Base-by-base conservation (phyloP, 2,329 filamentous ascomycete species). In the Colletotrichum noveboracense region DNA sequence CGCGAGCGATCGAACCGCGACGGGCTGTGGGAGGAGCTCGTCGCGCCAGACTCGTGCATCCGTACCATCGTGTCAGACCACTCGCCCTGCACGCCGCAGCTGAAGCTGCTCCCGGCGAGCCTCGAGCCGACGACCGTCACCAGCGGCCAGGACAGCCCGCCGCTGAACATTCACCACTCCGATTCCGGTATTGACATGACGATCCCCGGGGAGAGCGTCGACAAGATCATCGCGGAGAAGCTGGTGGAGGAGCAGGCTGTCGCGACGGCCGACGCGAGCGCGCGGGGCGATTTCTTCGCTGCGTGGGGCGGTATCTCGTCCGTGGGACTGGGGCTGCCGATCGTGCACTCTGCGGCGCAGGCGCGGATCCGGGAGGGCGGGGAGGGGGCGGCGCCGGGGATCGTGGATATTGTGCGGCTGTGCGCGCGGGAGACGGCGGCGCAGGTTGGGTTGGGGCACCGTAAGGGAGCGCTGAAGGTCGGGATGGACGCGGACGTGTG, bases 261-360 rank as follows among this genome's bases (percentile, higher is more conserved):
- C 28, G 83, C 86, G 2, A 82, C 85, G 48, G 85, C 87, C 26
- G 80, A 83, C 5, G 55, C 61, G 18, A 75, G 60, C 65, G 66
- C 65, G 36, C 65, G 60, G n/a, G 97, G 97, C 48, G 95, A 98
- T 86, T 98, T 99, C 89, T 97, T 98, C 86, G 92, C 94, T 6
- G 96, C 96, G 1, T 99, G 97, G 97, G 97, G 97, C 70, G 97
- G 97, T 16, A 98, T 99, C 81, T 96, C 95, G 6, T 97, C 94
- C 6, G 96, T 99, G 21, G 97, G 97, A 0, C 91, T 99, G 2
- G 97, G 97, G 1, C 89, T 99, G 6, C 95, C 95, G 6, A 98
- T 99, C 78, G 89, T 99, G 7, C 94, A 96, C 92, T 96, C 95
- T 0, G 93, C 95, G 60, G 90, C 94, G 36, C 88, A 89, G 82